Evolutionary conservation across 1,284 basidiomycete species (phyloP).

Genomic region (Macrocybe sp.): DNA sequence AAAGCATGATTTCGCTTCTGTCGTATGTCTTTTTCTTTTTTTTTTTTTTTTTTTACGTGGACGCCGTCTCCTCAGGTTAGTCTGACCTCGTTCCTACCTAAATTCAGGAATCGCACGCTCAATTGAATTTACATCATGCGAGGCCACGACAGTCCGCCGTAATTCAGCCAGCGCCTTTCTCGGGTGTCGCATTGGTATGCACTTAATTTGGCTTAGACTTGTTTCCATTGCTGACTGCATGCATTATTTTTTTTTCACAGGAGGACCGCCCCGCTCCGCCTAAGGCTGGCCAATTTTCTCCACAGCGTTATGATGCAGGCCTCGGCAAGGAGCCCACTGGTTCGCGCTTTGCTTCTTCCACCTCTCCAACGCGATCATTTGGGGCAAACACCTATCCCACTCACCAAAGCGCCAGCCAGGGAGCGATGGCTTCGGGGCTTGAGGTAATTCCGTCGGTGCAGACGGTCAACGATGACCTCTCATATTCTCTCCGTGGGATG

Average conservation of each 20-base stretch:
- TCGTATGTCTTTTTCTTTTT: conserved; percentile 29
- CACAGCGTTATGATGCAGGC: conserved; percentile 46
- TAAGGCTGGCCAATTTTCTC: conserved; percentile 47
- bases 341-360: conserved; percentile 34
- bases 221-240: conserved; percentile 14
- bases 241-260: conserved; percentile 25
- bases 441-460: conserved; percentile 36
- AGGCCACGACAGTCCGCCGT: conserved; percentile 47
- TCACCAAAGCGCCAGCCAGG: conserved; percentile 23
- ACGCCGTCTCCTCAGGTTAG: conserved; percentile 4
- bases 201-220: conserved; percentile 11
- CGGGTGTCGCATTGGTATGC: conserved; percentile 38
- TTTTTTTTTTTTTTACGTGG: conserved; percentile 1
- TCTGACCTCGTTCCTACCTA: conserved; percentile 7
- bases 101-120: conserved; percentile 30
- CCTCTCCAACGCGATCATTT: conserved; percentile 38
- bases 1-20: conserved; percentile 43
- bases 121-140: conserved; percentile 37
- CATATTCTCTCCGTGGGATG: conserved; percentile 52
- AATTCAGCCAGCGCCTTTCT: conserved; percentile 25
- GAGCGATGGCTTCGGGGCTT: conserved; percentile 15
- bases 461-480: too few relatives aligned
- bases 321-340: conserved; percentile 35
- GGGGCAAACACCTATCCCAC: conserved; percentile 30
- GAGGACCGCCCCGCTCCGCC: conserved; percentile 41